A percentile compares a stretch with the other conserved stretches of the same genome.
These are phyloP conservation scores for Marasmius fiardii DNA, from an alignment of 1,284 basidiomycete genomes.

Conservation along the genomic window DNA sequence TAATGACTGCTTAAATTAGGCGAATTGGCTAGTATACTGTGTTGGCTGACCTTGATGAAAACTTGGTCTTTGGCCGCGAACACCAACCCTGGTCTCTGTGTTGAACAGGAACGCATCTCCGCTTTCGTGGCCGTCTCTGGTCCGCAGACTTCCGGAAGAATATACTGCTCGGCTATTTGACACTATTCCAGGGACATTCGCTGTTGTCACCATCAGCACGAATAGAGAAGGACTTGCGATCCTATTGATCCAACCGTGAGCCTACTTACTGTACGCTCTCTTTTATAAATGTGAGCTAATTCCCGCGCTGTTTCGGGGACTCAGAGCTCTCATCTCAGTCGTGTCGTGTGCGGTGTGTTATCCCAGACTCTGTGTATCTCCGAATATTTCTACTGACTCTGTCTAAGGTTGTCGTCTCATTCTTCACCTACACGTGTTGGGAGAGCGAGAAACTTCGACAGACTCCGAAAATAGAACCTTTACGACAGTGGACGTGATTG, in stretches of 20 bases:
- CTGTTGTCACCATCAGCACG: not conserved
- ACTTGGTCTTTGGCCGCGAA: not conserved
- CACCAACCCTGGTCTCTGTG: not conserved
- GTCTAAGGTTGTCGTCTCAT: too few species aligned
- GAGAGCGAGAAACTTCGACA: too few species aligned
- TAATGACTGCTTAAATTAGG: not conserved
- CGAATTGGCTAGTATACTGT: not conserved
- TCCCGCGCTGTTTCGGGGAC: too few species aligned
- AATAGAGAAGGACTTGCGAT: not conserved
- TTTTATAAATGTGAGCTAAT: too few species aligned
- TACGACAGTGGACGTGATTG: too few species aligned
- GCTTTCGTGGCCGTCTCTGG: not conserved
- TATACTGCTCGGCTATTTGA: not conserved
- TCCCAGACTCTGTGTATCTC: too few species aligned
- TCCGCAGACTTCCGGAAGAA: not conserved
- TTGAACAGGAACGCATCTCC: not conserved
- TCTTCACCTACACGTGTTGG: too few species aligned
- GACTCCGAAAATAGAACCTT: too few species aligned
- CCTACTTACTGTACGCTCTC: too few species aligned
- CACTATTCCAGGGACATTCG: not conserved
- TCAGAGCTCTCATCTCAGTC: too few species aligned
- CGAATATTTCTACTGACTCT: too few species aligned
- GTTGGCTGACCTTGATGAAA: not conserved
- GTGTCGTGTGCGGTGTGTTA: too few species aligned
- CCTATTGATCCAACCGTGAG: not conserved